Base-by-base conservation (phyloP, 1,284 basidiomycete species). In the Schizophyllum commune region DNA sequence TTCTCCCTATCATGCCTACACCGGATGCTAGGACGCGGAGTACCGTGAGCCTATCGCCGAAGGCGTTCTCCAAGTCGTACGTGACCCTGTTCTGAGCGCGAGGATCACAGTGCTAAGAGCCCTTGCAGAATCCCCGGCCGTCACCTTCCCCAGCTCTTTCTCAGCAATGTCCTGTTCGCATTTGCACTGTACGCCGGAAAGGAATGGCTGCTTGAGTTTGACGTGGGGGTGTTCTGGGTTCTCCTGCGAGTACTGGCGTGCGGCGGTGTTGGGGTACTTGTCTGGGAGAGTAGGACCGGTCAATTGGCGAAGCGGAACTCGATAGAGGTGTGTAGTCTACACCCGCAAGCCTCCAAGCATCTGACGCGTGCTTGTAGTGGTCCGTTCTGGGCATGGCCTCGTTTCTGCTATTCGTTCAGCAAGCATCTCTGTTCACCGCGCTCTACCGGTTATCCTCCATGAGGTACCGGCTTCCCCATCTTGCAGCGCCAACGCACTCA, bases 221-320 rank as follows among this genome's bases (percentile, higher is more conserved):
- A 89, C 71, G 79, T 86, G 20, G 86, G 86, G 11, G 81, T 87
- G 5, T 86, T 89, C 68, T 90, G 88, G 89, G 76, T 88, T 20
- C 76, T 86, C 32, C 85, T 89, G 74, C 75, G 88, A 63, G 78
- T 88, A 54, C 74, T 91, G 58, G 86, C 85, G 4, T 83, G 83
- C 65, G 85, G 82, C 34, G 86, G 81, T 21, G 67, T 89, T 58
- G 83, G 81, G 20, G 78, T 82, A 55, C 63, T 88, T 34, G 71
- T 82, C 15, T 84, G 86, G 83, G 83, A 85, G 64, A 78, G 72
- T 1, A 65, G 76, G 55, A 82, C 80, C 0, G 80, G 82, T 4
- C 78, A 84, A 67, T 67, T 83, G 61, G 74, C 74, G 57, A 84
- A 78, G 65, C 77, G 77, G 65, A 79, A 77, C 61, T 74, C 75